Percentiles rank a stretch among this genome's conserved stretches.
Conservation (phyloP, 2,329 filamentous ascomycete species). For the Phyllosticta citriasiana region DNA sequence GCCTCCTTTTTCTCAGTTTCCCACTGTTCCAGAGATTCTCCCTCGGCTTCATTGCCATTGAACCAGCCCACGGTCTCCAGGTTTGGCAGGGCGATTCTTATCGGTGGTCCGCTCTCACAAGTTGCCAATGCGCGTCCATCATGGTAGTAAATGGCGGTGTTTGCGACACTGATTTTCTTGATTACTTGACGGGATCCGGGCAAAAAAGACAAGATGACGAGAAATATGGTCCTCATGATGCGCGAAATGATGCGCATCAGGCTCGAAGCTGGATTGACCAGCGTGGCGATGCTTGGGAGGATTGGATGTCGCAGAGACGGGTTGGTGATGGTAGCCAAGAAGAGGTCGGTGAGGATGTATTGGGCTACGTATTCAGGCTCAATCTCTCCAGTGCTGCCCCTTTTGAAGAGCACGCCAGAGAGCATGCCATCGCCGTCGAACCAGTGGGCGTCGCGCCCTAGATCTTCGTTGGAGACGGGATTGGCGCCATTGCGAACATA, state of each 20-base stretch:
- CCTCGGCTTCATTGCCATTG: constrained; percentile 48
- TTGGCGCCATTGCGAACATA: constrained; percentile 66
- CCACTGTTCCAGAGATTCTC: constrained; percentile 30
- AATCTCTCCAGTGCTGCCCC: constrained; percentile 29
- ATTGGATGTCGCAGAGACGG: constrained; percentile 44
- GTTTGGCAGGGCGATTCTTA: constrained; percentile 52
- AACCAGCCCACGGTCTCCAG: constrained; percentile 64
- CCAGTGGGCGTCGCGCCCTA: constrained; percentile 57
- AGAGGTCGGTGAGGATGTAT: constrained; percentile 58
- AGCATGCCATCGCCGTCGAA: constrained; percentile 71
- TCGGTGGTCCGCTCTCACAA: constrained; percentile 61
- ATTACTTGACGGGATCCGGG: constrained; percentile 47
- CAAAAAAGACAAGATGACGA: constrained; percentile 49
- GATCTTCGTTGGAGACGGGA: constrained; percentile 51
- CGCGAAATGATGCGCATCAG: constrained; percentile 40
- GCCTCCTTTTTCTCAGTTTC: constrained; percentile 13
- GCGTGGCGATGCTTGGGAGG: constrained; percentile 56
- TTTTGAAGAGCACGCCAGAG: constrained; percentile 52
- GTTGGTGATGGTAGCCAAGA: constrained; percentile 43
- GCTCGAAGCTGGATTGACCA: constrained; percentile 50
- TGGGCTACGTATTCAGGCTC: constrained; percentile 59
- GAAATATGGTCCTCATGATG: constrained; percentile 47
- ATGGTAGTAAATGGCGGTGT: constrained; percentile 57
- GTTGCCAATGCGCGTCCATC: constrained; percentile 59
- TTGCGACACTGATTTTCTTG: constrained; percentile 61